These are phyloP conservation scores for Triticum dicoccoides DNA, from an alignment of 176 grass and related monocot genomes.

Conservation along the genomic window DNA sequence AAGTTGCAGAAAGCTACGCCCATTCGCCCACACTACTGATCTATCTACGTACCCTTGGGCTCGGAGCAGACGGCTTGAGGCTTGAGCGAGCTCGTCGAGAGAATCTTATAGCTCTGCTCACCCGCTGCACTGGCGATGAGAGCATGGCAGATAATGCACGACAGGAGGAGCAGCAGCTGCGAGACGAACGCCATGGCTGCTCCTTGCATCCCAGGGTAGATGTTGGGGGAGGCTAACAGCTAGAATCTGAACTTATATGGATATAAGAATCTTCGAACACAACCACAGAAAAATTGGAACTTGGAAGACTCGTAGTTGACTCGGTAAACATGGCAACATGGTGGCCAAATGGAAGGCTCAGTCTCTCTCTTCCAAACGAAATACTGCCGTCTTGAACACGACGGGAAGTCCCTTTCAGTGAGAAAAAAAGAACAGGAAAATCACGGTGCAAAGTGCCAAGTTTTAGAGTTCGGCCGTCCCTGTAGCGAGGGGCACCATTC, in stretches of 20 bases:
- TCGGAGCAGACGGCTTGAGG: constrained; percentile 18
- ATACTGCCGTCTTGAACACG: background rate
- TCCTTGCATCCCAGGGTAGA: background rate
- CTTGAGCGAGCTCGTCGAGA: background rate
- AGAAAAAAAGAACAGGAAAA: background rate
- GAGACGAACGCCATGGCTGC: constrained; percentile 25
- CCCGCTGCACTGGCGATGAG: background rate
- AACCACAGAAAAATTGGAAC: background rate
- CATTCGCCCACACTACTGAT: background rate
- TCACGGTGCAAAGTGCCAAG: background rate
- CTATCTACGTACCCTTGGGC: background rate
- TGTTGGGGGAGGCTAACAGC: background rate
- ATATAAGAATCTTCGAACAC: background rate
- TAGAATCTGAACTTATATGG: constrained; percentile 14
- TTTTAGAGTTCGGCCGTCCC: constrained; percentile 1
- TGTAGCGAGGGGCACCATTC: background rate
- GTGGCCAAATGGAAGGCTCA: background rate
- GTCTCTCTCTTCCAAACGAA: constrained; percentile 4
- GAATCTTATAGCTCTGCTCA: constrained; percentile 6
- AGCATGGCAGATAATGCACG: constrained; percentile 7
- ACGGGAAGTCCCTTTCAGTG: background rate
- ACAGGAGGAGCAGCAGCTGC: constrained; percentile 4
- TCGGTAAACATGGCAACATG: background rate
- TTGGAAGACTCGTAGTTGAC: constrained; percentile 22
- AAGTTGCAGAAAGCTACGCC: background rate